Evolutionary conservation across 2,329 filamentous ascomycete species (phyloP), one percentile per base, ranked within the genome.

Genomic region (Aspergillus jensenii): DNA sequence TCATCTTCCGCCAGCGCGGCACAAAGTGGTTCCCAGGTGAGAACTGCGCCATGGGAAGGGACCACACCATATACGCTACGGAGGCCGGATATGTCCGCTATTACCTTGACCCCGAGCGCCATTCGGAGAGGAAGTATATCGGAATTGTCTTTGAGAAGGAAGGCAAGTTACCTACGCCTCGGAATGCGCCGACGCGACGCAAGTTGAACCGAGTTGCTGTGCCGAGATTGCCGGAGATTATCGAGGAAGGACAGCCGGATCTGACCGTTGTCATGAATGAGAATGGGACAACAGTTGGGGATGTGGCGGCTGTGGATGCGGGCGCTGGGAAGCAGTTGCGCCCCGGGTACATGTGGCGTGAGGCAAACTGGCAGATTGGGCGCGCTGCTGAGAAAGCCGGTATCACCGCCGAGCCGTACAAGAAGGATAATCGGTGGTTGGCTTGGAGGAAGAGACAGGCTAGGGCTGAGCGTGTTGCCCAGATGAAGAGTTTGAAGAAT

Each of bases 1-100:
- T 99, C 77, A 90, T 99, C 78, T 99, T 95, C 85, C 92, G 91
- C 74, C 95, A 99, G 78, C 89, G 93, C 69, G 95, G 95, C 68
- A 96, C 95, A 4, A 85, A 88, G 69, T 99, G 95, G 95, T 93
- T 89, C 74, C 89, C 95, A 1, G 95, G 95, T 69, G 95, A 98
- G 74, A 98, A 99, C 78, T 91, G 90, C 76, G 90, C 88, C 68
- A 93, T 98, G 82, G 95, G 95, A 51, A 89, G 95, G 60, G 93
- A 99, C 76, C 95, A 98, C 81, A 98, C 93, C 51, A 96, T 99
- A 73, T 96, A 90, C 76, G 87, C 95, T 53, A 88, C 87, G 59
- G 85, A 89, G 56, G 83, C 89, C 3, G 95, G 95, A 63, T 99
- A 96, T 76, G 95, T 99, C 60, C 92, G 95, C 68, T 99, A 96